phyloP scores from a whole-genome alignment of 805 yeast species.

The Candida hungchunana region DNA sequence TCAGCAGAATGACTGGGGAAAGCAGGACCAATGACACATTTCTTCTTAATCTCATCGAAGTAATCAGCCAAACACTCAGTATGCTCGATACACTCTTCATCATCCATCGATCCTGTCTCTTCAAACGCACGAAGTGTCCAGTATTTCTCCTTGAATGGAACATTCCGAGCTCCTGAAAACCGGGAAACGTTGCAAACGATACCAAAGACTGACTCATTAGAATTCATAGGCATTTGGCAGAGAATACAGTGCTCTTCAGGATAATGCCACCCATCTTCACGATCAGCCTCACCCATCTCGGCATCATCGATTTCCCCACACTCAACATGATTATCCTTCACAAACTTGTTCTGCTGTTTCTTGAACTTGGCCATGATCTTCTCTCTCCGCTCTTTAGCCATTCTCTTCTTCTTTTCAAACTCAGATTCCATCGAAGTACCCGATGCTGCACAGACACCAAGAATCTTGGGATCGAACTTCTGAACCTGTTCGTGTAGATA shows the following conservation, averaged over 20 bases:
- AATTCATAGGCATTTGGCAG: constrained; percentile 71
- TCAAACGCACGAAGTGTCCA: constrained; percentile 66
- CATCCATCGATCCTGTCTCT: constrained; percentile 29
- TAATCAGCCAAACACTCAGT: constrained; percentile 36
- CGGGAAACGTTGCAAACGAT: constrained; percentile 59
- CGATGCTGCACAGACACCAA: constrained; percentile 9
- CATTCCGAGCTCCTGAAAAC: constrained; percentile 54
- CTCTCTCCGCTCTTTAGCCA: constrained; percentile 66
- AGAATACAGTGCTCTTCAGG: constrained; percentile 76
- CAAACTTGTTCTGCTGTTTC: constrained; percentile 73
- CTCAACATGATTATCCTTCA: constrained; percentile 43
- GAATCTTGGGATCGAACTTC: constrained; percentile 26
- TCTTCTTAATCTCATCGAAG: constrained; percentile 34
- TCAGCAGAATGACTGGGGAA: constrained; percentile 35
- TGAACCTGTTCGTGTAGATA: constrained; percentile 34
- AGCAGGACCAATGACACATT: constrained; percentile 64
- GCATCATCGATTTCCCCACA: constrained; percentile 26
- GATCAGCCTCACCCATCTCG: constrained; percentile 38
- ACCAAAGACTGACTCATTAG: constrained; percentile 63
- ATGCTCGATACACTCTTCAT: constrained; percentile 13
- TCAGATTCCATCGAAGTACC: constrained; percentile 27
- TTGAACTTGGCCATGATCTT: constrained; percentile 75
- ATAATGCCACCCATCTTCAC: constrained; percentile 49
- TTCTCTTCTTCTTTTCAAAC: constrained; percentile 54
- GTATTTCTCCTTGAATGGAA: constrained; percentile 59